Conservation (phyloP, 1,284 basidiomycete genomes). For the Inonotus hispidus region DNA sequence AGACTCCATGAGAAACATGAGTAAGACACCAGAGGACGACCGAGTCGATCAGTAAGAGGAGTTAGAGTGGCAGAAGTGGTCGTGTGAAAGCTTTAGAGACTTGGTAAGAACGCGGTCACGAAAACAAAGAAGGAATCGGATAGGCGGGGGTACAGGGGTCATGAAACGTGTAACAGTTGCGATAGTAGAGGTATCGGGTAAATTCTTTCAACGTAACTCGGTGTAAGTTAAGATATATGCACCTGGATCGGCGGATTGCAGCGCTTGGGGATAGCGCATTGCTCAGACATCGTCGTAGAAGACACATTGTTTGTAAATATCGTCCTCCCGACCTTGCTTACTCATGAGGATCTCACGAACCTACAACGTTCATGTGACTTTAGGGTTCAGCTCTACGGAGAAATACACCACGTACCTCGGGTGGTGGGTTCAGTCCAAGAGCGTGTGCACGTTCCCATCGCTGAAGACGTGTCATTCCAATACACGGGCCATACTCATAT, state of each 20-base stretch:
- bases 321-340: constrained; percentile 42
- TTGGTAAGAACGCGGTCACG: too few species aligned
- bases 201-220: too few species aligned
- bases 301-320: constrained; percentile 43
- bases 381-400: not conserved
- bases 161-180: too few species aligned
- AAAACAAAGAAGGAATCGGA: too few species aligned
- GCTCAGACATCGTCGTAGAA: constrained; percentile 39
- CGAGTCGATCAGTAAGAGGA: not conserved
- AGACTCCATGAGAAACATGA: not conserved
- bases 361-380: constrained; percentile 35
- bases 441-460: constrained; percentile 84
- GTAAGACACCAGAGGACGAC: not conserved
- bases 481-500: constrained; percentile 81
- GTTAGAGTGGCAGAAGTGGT: too few species aligned
- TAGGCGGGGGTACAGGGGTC: too few species aligned
- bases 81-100: too few species aligned
- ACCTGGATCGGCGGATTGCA: too few species aligned
- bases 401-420: constrained; percentile 50
- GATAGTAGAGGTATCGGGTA: too few species aligned
- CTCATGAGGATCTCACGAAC: constrained; percentile 70
- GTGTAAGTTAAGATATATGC: too few species aligned
- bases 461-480: constrained; percentile 78
- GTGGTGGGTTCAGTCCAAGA: constrained; percentile 79
- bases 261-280: not conserved